Evolutionary conservation across 495 filamentous ascomycete species (phyloP), one percentile per base, ranked within the genome.

Genomic region (Tuber melanosporum): DNA sequence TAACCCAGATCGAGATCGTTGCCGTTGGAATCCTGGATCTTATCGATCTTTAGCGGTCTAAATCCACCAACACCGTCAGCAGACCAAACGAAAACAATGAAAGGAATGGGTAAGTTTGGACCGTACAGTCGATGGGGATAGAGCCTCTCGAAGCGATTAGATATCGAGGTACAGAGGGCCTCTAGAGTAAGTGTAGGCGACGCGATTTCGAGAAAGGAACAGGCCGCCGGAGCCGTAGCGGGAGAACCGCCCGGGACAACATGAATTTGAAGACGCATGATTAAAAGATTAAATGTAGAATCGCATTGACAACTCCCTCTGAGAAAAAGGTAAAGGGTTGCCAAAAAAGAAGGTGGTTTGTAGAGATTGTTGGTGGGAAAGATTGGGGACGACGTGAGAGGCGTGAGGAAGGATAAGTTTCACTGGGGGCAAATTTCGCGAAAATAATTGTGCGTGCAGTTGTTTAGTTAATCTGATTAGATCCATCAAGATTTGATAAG

Each of bases 1-100:
- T 83, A 83, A 5, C 62, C 66, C 5, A 83, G 77, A 41, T 83
- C 82, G n/a, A 83, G 74, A 62, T 83, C 82, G 32, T 83, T 83
- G 6, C 75, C 71, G 17, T 81, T 74, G 26, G 74, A 74, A 71
- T 83, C 82, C 45, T 83, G 82, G 32, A 83, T 45, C 73, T 75
- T 83, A 41, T 79, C 71, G 73, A 83, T 83, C 9, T 57, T 52
- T 26, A 82, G 75, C 44, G 78, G 70, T n/a, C 81, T 82, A 71
- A n/a, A 76, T 36, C n/a, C 26, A 69, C 49, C 22, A 39, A 57
- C 76, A 77, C 41, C 17, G 43, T 70, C 32, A 44, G 1, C 9
- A 12, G 36, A 44, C 22, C 41, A 39, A 7, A 36, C 26, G 4
- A 41, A 69, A 20, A 47, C 9, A 45, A 43, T 26, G 49, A 41